These are phyloP conservation scores for Arachis monticola DNA, from an alignment of 331 rosid genomes.

Conservation along the genomic window DNA sequence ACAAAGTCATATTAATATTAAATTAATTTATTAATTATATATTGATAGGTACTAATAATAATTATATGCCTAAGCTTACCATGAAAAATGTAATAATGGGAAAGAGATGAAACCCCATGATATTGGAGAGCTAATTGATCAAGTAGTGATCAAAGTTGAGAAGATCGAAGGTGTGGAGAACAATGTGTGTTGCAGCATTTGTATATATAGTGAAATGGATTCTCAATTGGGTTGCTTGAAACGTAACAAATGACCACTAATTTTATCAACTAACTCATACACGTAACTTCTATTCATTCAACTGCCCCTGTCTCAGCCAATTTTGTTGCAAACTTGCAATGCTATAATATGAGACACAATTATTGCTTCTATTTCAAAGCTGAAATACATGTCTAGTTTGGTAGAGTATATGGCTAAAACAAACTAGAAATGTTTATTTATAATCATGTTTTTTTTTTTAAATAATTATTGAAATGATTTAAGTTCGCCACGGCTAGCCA, in stretches of 20 bases:
- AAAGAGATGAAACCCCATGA: conserved; percentile 49
- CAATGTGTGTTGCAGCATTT: conserved; percentile 34
- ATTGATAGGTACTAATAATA: too few species aligned
- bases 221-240: background rate
- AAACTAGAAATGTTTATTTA: background rate
- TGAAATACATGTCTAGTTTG: conserved; percentile 20
- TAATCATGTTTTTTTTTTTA: too few species aligned
- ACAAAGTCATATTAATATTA: too few species aligned
- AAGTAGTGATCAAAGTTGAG: conserved; percentile 17
- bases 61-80: conserved; percentile 40
- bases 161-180: background rate
- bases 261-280: conserved; percentile 9
- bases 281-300: conserved; percentile 40
- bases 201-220: conserved; percentile 39
- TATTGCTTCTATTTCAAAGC: background rate
- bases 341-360: conserved; percentile 23
- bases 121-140: conserved; percentile 18
- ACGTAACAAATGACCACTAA: background rate
- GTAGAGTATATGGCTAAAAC: conserved; percentile 31
- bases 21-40: too few species aligned
- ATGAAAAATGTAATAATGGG: conserved; percentile 43
- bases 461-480: too few species aligned
- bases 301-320: conserved; percentile 51
- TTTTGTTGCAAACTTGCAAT: conserved; percentile 25
- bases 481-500: too few species aligned